Conservation (phyloP, 1,139 yeast species). For the Zygosaccharomyces pseudobailii region DNA sequence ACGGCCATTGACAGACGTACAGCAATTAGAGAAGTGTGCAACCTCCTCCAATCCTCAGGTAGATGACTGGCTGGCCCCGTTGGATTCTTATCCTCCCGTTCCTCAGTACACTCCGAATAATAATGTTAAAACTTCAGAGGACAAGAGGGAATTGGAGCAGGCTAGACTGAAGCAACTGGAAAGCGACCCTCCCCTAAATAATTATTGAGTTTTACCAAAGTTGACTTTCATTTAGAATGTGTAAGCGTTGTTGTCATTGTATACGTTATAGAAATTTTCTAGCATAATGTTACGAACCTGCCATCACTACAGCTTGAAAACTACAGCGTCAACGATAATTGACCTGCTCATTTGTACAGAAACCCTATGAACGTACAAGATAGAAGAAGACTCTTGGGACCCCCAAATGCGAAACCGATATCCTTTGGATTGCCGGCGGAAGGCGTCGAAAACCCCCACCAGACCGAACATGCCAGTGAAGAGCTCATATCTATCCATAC, state of each 20-base stretch:
- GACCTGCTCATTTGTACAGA: too few relatives aligned
- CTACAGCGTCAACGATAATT: not conserved
- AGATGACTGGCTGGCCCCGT: conserved; percentile 19
- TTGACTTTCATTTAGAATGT: too few relatives aligned
- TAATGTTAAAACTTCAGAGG: conserved; percentile 19
- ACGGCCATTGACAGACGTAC: not conserved
- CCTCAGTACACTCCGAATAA: conserved; percentile 26
- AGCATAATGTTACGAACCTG: not conserved
- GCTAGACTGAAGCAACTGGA: conserved; percentile 33
- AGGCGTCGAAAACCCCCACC: conserved; percentile 9
- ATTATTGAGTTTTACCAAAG: not conserved
- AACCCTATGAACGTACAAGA: conserved; percentile 44
- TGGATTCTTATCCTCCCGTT: conserved; percentile 17
- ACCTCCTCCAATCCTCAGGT: conserved; percentile 8
- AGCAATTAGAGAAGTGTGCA: not conserved
- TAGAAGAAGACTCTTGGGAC: conserved; percentile 70
- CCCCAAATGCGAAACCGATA: conserved; percentile 53
- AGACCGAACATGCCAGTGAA: conserved; percentile 12
- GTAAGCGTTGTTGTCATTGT: not conserved
- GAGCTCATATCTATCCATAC: conserved; percentile 42
- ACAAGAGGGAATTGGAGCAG: conserved; percentile 36
- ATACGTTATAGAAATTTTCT: conserved; percentile 5
- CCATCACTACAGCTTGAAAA: not conserved
- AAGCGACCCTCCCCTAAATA: conserved; percentile 35
- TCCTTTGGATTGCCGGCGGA: conserved; percentile 34